Percentiles rank a stretch among this genome's conserved stretches.
Conservation (phyloP, 73 alveolate genomes). For the Durusdinium trenchii region DNA sequence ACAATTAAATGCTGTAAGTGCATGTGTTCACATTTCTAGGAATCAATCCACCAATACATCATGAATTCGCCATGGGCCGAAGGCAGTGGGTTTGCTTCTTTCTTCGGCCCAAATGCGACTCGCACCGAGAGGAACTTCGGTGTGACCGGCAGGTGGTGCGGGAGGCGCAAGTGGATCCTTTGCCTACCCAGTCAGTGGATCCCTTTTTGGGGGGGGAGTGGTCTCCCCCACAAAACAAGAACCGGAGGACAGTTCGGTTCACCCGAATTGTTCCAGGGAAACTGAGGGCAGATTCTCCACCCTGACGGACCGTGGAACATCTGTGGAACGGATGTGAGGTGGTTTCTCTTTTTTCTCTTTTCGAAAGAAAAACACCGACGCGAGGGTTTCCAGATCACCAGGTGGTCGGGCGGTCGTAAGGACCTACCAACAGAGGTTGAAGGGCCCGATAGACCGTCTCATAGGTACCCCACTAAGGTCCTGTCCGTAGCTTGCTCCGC, state of each 20-base stretch:
- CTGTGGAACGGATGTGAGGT: background rate
- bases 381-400: background rate
- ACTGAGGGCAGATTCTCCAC: background rate
- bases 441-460: background rate
- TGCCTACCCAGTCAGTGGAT: background rate
- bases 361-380: background rate
- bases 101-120: no score
- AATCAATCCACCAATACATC: no score
- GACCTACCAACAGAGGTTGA: background rate
- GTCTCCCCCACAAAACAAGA: no score
- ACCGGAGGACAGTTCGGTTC: no score
- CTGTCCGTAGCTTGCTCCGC: no score
- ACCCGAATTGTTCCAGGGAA: background rate
- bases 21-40: no score
- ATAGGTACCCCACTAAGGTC: no score
- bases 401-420: no score
- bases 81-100: no score
- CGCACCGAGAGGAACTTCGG: background rate
- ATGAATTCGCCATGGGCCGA: no score
- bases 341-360: background rate
- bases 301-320: background rate
- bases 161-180: background rate
- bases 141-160: slow-evolving; percentile 35
- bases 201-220: no score
- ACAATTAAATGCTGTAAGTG: no score